phyloP scores from a whole-genome alignment of 805 yeast species.

The Priceomyces castillae region DNA sequence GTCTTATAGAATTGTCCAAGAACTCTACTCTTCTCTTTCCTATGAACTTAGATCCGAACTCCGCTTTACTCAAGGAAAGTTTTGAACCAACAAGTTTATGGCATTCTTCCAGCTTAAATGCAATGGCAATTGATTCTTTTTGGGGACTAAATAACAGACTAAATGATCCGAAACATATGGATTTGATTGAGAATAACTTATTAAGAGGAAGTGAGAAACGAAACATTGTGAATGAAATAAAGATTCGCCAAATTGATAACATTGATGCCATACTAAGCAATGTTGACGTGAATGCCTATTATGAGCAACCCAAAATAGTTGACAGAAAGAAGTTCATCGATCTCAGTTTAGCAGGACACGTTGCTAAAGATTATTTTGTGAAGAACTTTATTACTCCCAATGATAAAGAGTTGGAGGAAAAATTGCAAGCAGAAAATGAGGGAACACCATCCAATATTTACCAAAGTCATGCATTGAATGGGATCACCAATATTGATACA shows the following conservation, averaged over 20 bases:
- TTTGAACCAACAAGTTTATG: slow-evolving; percentile 14
- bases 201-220: slow-evolving; percentile 43
- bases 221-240: slow-evolving; percentile 45
- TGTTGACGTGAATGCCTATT: slow-evolving; percentile 11
- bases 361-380: slow-evolving; percentile 7
- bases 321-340: neutral
- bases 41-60: slow-evolving; percentile 24
- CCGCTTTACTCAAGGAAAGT: slow-evolving; percentile 6
- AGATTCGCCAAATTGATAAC: slow-evolving; percentile 11
- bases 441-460: slow-evolving; percentile 7
- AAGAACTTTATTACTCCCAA: slow-evolving; percentile 11
- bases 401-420: slow-evolving; percentile 2
- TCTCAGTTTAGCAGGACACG: slow-evolving; percentile 5
- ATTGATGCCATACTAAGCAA: slow-evolving; percentile 3
- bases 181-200: slow-evolving; percentile 40
- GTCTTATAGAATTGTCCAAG: slow-evolving; percentile 44
- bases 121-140: slow-evolving; percentile 30
- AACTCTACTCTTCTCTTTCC: slow-evolving; percentile 59
- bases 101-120: slow-evolving; percentile 19
- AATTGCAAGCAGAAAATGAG: slow-evolving; percentile 1
- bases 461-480: slow-evolving; percentile 14
- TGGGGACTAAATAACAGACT: slow-evolving; percentile 42
- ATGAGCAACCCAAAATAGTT: neutral
- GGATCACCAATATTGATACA: slow-evolving; percentile 24
- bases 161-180: slow-evolving; percentile 35